phyloP scores from a whole-genome alignment of 2,329 filamentous ascomycete species.

The Pestalotiopsis sp. region DNA sequence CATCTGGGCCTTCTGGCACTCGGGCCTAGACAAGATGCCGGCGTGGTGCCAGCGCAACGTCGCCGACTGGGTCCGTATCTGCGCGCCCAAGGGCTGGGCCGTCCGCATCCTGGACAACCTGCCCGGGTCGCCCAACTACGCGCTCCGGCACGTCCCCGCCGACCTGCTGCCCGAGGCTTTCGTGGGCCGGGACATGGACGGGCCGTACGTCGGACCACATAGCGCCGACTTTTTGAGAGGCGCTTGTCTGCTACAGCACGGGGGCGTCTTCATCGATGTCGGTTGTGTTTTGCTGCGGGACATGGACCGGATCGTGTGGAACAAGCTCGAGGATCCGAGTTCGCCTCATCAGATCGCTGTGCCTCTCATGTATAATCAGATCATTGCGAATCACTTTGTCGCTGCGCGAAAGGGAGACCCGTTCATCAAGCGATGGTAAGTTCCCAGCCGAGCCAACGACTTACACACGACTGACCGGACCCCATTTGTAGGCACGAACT shows the following conservation, averaged over 20 bases:
- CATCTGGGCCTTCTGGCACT: slow-evolving; percentile 46
- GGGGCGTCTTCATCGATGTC: slow-evolving; percentile 47
- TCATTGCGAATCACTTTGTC: background rate
- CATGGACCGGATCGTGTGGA: slow-evolving; percentile 43
- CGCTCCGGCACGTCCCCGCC: slow-evolving; percentile 36
- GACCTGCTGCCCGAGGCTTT: slow-evolving; percentile 43
- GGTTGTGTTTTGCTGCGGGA: slow-evolving; percentile 43
- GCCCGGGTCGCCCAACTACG: slow-evolving; percentile 36
- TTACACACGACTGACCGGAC: slow-evolving; percentile 21
- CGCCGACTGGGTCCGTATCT: slow-evolving; percentile 40
- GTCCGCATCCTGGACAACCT: slow-evolving; percentile 43
- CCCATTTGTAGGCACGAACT: slow-evolving; percentile 38
- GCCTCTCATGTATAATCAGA: slow-evolving; percentile 20
- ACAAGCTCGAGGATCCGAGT: slow-evolving; percentile 36
- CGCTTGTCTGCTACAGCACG: slow-evolving; percentile 41
- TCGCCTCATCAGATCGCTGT: slow-evolving; percentile 36
- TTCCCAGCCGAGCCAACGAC: slow-evolving; percentile 16
- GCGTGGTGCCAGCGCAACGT: slow-evolving; percentile 39
- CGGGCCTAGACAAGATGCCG: slow-evolving; percentile 35
- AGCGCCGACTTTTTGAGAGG: slow-evolving; percentile 50
- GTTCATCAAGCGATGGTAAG: slow-evolving; percentile 11
- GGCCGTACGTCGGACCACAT: slow-evolving; percentile 45
- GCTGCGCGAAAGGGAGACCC: background rate
- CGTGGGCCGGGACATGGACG: slow-evolving; percentile 45
- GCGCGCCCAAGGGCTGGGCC: slow-evolving; percentile 37